phyloP scores from a whole-genome alignment of 2,329 filamentous ascomycete species.

The Kalmusia sp. region DNA sequence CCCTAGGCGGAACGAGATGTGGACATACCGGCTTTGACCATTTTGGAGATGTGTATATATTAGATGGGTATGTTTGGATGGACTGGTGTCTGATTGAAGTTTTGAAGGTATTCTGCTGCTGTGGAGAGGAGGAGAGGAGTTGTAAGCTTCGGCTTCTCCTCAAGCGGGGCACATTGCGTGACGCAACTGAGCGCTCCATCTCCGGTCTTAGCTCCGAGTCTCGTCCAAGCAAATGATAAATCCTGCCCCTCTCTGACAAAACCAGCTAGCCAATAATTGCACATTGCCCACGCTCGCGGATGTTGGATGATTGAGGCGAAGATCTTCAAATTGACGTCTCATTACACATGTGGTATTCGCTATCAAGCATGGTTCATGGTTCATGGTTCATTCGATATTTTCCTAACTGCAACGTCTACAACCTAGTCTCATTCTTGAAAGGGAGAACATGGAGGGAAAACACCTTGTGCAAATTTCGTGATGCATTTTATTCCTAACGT shows the following conservation, averaged over 20 bases:
- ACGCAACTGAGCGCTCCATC: constrained; percentile 27
- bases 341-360: constrained; percentile 4
- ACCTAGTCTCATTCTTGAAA: constrained; percentile 8
- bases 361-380: too few relatives aligned
- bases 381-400: constrained; percentile 21
- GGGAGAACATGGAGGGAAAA: constrained; percentile 13
- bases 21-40: constrained; percentile 95
- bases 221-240: constrained; percentile 39
- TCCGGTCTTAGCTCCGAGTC: constrained; percentile 24
- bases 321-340: constrained; percentile 29
- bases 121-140: constrained; percentile 17
- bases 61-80: constrained; percentile 19
- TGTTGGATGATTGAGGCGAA: constrained; percentile 15
- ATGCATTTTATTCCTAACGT: constrained; percentile 20
- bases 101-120: constrained; percentile 21
- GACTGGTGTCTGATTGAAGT: not conserved
- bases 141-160: constrained; percentile 29
- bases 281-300: not conserved
- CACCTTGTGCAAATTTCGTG: constrained; percentile 23
- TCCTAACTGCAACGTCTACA: constrained; percentile 21
- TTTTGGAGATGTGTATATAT: constrained; percentile 69
- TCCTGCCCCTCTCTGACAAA: constrained; percentile 23
- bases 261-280: not conserved
- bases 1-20: constrained; percentile 18
- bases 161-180: constrained; percentile 42